Percentiles rank a stretch among this genome's conserved stretches.
Conservation (phyloP, 1,284 basidiomycete species). For the Trametes pubescens region DNA sequence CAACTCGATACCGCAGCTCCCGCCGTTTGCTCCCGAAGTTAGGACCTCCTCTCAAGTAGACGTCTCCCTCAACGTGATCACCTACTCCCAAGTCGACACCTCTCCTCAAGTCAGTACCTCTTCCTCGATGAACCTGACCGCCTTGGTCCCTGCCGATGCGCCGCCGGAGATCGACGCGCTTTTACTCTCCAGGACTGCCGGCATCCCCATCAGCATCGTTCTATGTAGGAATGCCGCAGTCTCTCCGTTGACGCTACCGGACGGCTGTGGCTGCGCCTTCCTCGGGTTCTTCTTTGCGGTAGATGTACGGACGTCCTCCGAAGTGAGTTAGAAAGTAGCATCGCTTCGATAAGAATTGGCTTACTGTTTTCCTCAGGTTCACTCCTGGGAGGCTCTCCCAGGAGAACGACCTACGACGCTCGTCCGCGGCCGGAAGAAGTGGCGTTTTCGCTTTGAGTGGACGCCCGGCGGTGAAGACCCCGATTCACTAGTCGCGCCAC, state of each 20-base stretch:
- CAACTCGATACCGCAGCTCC: no score
- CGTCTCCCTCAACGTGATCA: no score
- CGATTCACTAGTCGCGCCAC: background rate
- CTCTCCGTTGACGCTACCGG: slow-evolving; percentile 24
- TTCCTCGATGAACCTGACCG: background rate
- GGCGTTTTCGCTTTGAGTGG: slow-evolving; percentile 34
- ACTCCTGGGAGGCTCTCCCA: background rate
- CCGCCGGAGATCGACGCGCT: slow-evolving; percentile 32
- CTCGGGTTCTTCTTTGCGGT: slow-evolving; percentile 33
- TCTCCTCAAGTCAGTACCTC: no score
- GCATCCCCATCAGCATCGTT: slow-evolving; percentile 28
- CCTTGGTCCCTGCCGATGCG: background rate
- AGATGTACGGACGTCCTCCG: slow-evolving; percentile 6
- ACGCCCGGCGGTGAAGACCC: slow-evolving; percentile 31
- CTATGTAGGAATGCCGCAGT: slow-evolving; percentile 27
- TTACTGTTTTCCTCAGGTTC: background rate
- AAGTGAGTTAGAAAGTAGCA: background rate
- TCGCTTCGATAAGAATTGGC: background rate
- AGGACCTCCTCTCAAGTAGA: no score
- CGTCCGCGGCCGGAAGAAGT: slow-evolving; percentile 14
- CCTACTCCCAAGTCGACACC: background rate
- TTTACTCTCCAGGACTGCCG: slow-evolving; percentile 5
- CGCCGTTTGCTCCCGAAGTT: no score
- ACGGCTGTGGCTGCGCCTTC: slow-evolving; percentile 29
- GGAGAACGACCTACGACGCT: background rate